These are phyloP conservation scores for Fusarium sp. DNA, from an alignment of 2,329 filamentous ascomycete genomes.

Conservation along the genomic window DNA sequence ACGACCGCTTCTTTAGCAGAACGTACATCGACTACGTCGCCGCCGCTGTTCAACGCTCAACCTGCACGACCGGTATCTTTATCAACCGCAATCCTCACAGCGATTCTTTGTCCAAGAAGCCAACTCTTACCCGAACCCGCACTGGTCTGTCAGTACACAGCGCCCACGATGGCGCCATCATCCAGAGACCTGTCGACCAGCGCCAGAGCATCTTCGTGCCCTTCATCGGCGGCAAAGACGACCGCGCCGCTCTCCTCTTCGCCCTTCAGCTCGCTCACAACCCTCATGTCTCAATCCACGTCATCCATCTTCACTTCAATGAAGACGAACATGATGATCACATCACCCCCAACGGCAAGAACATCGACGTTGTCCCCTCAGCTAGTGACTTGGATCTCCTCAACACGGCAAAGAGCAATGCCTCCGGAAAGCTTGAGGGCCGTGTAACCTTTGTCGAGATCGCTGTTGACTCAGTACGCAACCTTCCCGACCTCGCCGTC, in stretches of 20 bases:
- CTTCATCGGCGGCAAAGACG: slow-evolving; percentile 86
- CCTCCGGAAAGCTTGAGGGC: slow-evolving; percentile 22
- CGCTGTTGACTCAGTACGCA: slow-evolving; percentile 36
- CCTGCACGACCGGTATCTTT: slow-evolving; percentile 76
- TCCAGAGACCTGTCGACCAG: slow-evolving; percentile 65
- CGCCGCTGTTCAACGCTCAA: slow-evolving; percentile 70
- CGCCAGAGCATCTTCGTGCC: slow-evolving; percentile 88
- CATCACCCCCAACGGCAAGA: slow-evolving; percentile 6
- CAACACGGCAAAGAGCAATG: slow-evolving; percentile 35
- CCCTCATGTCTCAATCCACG: slow-evolving; percentile 78
- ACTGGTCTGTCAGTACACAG: slow-evolving; percentile 41
- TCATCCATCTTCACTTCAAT: slow-evolving; percentile 60
- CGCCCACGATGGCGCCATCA: slow-evolving; percentile 64
- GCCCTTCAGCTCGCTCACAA: slow-evolving; percentile 87
- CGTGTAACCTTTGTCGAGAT: slow-evolving; percentile 38
- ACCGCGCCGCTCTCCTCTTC: slow-evolving; percentile 80
- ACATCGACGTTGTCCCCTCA: slow-evolving; percentile 11
- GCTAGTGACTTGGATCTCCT: slow-evolving; percentile 45
- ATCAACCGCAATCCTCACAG: slow-evolving; percentile 53
- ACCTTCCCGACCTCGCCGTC: slow-evolving; percentile 40
- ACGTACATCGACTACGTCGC: slow-evolving; percentile 80
- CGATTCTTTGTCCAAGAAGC: slow-evolving; percentile 53
- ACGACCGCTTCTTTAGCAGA: slow-evolving; percentile 45
- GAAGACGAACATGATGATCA: slow-evolving; percentile 33
- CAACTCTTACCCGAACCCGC: slow-evolving; percentile 53